phyloP scores from a whole-genome alignment of 257 asterid genomes.

The Nicotiana benthamiana region DNA sequence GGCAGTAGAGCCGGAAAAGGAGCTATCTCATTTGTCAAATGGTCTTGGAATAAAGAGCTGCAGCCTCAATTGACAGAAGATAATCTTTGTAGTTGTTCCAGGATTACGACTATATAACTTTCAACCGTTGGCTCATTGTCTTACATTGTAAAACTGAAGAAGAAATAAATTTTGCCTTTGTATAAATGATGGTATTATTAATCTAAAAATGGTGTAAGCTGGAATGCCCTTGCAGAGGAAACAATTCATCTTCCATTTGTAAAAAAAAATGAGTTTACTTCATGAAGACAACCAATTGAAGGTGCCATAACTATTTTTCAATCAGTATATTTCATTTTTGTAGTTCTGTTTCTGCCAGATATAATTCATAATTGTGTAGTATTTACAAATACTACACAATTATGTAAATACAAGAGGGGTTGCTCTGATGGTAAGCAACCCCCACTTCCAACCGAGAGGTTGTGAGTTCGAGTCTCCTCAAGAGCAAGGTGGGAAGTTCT shows the following conservation, averaged over 20 bases:
- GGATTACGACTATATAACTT: background rate
- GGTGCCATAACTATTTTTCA: background rate
- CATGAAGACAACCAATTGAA: background rate
- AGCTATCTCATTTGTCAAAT: background rate
- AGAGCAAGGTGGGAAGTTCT: too few relatives aligned
- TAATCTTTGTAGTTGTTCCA: background rate
- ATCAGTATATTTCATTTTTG: too few relatives aligned
- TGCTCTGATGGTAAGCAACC: too few relatives aligned
- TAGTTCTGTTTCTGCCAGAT: background rate
- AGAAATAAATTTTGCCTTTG: background rate
- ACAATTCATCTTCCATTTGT: background rate
- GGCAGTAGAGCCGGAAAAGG: background rate
- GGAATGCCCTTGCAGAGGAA: background rate
- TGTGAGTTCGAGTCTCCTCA: too few relatives aligned
- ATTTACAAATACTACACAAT: background rate
- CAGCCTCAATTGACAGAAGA: background rate
- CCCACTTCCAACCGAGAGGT: too few relatives aligned
- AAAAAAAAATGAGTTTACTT: background rate
- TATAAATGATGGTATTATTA: background rate
- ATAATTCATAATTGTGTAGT: background rate
- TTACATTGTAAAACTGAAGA: background rate
- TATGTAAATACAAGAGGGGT: too few relatives aligned
- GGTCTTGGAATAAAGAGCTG: background rate
- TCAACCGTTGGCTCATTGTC: background rate
- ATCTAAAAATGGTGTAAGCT: background rate